A percentile compares a stretch with the other conserved stretches of the same genome.
phyloP scores from a whole-genome alignment of 1,139 yeast genomes.

The Pichia sp. region DNA sequence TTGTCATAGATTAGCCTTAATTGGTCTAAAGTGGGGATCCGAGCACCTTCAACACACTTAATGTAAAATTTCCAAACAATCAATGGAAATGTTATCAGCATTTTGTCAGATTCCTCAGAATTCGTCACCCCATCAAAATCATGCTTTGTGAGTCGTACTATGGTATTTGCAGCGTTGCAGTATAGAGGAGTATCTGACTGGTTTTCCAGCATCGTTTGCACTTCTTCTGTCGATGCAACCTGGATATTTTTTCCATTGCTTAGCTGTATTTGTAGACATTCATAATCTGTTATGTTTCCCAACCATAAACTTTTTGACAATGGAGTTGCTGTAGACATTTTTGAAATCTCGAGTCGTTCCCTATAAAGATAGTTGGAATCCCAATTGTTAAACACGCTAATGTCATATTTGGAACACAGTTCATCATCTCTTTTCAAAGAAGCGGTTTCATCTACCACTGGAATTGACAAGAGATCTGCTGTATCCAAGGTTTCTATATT shows the following conservation, averaged over 20 bases:
- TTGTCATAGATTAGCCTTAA: constrained; percentile 38
- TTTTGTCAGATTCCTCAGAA: constrained; percentile 24
- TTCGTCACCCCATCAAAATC: constrained; percentile 19
- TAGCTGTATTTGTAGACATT: constrained; percentile 32
- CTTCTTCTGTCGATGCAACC: constrained; percentile 2
- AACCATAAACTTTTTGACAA: constrained; percentile 55
- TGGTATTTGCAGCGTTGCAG: constrained; percentile 49
- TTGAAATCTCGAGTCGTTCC: constrained; percentile 76
- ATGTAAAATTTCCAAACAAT: constrained; percentile 41
- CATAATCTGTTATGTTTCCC: constrained; percentile 66
- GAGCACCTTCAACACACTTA: constrained; percentile 51
- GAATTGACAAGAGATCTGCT: constrained; percentile 28
- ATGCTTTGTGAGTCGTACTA: constrained; percentile 36
- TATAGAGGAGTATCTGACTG: constrained; percentile 36
- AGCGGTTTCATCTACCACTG: constrained; percentile 21
- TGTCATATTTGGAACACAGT: constrained; percentile 31
- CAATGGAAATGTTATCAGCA: constrained; percentile 34
- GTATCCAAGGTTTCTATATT: constrained; percentile 18
- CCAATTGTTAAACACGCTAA: constrained; percentile 50
- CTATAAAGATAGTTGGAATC: constrained; percentile 66
- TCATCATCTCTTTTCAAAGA: constrained; percentile 26
- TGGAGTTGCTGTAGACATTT: constrained; percentile 76
- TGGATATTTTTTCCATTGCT: constrained; percentile 13
- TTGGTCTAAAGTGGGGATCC: constrained; percentile 45
- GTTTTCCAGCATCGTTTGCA: constrained; percentile 1